Conservation (phyloP, 1,284 basidiomycete species). For the Pterula multifida region DNA sequence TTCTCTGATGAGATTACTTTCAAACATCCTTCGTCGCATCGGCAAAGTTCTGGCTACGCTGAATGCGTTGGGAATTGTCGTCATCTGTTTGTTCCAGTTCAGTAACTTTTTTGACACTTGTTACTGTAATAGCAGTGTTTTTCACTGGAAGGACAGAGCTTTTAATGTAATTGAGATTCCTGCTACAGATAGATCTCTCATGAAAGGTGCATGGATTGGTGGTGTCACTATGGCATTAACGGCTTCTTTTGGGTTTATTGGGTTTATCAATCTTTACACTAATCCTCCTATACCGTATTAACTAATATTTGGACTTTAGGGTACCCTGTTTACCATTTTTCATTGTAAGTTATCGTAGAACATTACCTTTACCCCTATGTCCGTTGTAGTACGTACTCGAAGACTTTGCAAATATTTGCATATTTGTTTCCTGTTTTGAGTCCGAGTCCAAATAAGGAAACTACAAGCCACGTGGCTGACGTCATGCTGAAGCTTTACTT, state of each 20-base stretch:
- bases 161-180: slow-evolving; percentile 15
- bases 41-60: slow-evolving; percentile 18
- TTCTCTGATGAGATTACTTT: slow-evolving; percentile 1
- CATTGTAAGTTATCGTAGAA: no score
- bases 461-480: no score
- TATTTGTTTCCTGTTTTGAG: no score
- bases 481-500: no score
- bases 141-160: slow-evolving; percentile 15
- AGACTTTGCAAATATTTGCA: no score
- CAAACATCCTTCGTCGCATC: slow-evolving; percentile 18
- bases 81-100: slow-evolving; percentile 23
- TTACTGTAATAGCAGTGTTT: slow-evolving; percentile 25
- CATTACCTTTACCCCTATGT: no score
- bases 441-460: no score
- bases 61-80: slow-evolving; percentile 21
- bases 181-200: slow-evolving; percentile 6
- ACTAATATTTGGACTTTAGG: no score
- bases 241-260: background rate
- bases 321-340: no score
- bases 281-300: background rate
- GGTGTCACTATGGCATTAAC: slow-evolving; percentile 11
- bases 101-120: slow-evolving; percentile 21
- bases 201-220: slow-evolving; percentile 13
- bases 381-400: no score
- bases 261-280: background rate